Evolutionary conservation across 768 basidiomycete species (phyloP), one percentile per base, ranked within the genome.

Genomic region (Cyclocybe aegerita): DNA sequence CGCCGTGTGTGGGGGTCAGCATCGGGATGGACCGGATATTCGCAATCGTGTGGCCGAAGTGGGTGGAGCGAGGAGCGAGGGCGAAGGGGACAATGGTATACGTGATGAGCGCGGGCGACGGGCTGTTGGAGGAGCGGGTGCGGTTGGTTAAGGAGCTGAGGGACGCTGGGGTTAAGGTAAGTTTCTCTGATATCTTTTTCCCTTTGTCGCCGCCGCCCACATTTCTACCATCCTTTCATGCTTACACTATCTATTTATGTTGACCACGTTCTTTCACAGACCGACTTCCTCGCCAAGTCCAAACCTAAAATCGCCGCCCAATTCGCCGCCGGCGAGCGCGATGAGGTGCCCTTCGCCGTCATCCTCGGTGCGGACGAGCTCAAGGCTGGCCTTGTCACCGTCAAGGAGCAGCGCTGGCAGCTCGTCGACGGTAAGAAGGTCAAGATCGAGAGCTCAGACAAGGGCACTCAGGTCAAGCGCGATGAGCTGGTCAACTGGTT

Each of bases 21-120:
- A 88, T 98, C 56, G 97, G 96, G 10, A 76, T 98, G 55, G 97
- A 99, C 69, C 73, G 96, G 15, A 85, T 99, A 48, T 98, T 97
- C 60, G 88, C 92, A 14, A 74, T 99, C 54, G 68, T 98, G 53
- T 91, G 91, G 85, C 88, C 88, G 38, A 90, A 85, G 67, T 93
- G 90, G 83, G 77, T 82, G 8, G 89, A 87, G 61, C 79, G 77
- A 55, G 85, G 90, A 1, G 85, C 84, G 71, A 75, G 93, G 64
- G 86, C 82, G 47, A 98, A 96, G 73, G 78, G 89, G 64, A 96
- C 93, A 39, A 88, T 97, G 80, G 95, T 87, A 16, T 99, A 87
- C 68, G 92, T 98, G 40, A 85, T 98, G 75, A 85, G 87, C 16
- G 85, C 93, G 32, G 94, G 95, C 6, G 93, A 93, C 62, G 92